phyloP scores from a whole-genome alignment of 2,329 filamentous ascomycete species.

The Penicillium sp. region DNA sequence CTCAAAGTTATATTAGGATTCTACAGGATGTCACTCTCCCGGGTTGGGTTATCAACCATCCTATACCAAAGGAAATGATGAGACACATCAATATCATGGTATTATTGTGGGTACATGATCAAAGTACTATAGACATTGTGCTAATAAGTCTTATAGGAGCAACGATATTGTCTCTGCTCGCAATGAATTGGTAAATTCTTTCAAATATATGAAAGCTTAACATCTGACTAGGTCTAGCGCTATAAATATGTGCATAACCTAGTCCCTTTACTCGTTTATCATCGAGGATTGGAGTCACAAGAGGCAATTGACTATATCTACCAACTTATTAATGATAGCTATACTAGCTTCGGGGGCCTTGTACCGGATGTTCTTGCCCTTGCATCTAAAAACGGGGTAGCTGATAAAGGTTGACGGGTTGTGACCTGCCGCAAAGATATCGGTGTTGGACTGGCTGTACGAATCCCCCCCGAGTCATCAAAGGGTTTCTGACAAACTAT shows the following conservation, averaged over 20 bases:
- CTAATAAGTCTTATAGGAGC: neutral
- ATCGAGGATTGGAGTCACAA: neutral
- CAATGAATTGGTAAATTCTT: too few relatives aligned
- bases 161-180: neutral
- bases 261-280: neutral
- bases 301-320: neutral
- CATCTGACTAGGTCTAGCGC: neutral
- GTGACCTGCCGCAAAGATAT: neutral
- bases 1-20: too few relatives aligned
- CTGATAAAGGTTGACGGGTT: neutral
- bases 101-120: neutral
- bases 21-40: too few relatives aligned
- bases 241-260: neutral
- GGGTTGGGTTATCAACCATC: too few relatives aligned
- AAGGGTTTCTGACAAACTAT: neutral
- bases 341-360: too few relatives aligned
- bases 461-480: neutral
- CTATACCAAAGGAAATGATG: too few relatives aligned
- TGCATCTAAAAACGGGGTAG: neutral
- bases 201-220: too few relatives aligned
- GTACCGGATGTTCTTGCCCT: neutral
- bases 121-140: neutral
- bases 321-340: too few relatives aligned
- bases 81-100: neutral
- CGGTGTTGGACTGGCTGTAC: neutral